A percentile compares a stretch with the other conserved stretches of the same genome.
These are phyloP conservation scores for Xylaria arbuscula DNA, from an alignment of 2,329 filamentous ascomycete species.

Conservation along the genomic window DNA sequence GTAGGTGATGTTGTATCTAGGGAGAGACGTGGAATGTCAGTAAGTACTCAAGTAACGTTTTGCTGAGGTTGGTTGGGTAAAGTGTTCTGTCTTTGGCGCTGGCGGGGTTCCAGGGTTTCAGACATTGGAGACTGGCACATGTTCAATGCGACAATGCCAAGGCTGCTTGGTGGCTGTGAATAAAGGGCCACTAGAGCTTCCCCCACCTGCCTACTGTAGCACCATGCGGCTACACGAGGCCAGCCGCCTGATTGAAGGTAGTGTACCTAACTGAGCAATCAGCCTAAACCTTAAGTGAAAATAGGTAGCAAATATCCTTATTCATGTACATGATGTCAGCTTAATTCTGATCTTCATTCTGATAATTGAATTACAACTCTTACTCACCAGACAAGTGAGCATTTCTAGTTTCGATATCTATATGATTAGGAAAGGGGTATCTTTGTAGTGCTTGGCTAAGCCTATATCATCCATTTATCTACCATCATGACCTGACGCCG, in stretches of 20 bases:
- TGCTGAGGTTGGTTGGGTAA: not conserved
- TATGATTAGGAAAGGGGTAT: conserved; percentile 28
- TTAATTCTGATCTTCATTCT: not conserved
- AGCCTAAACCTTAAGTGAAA: not conserved
- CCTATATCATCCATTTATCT: conserved; percentile 15
- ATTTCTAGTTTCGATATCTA: not conserved
- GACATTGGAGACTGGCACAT: conserved; percentile 31
- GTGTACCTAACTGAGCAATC: no score
- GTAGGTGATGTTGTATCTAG: not conserved
- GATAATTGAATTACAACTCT: not conserved
- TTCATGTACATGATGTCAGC: not conserved
- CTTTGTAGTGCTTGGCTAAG: conserved; percentile 5
- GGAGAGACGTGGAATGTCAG: not conserved
- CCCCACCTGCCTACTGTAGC: conserved; percentile 25
- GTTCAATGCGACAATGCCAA: conserved; percentile 36
- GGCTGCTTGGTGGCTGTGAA: not conserved
- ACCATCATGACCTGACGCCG: not conserved
- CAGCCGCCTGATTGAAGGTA: conserved; percentile 10
- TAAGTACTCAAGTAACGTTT: conserved; percentile 8
- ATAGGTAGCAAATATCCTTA: not conserved
- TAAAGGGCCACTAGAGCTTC: no score
- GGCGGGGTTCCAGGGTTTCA: conserved; percentile 39
- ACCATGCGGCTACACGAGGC: conserved; percentile 31
- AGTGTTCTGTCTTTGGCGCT: conserved; percentile 19
- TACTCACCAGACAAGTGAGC: not conserved